Evolutionary conservation across 2,329 filamentous ascomycete genomes (phyloP), one percentile per base, ranked within the genome.

Genomic region (Cadophora sp.): DNA sequence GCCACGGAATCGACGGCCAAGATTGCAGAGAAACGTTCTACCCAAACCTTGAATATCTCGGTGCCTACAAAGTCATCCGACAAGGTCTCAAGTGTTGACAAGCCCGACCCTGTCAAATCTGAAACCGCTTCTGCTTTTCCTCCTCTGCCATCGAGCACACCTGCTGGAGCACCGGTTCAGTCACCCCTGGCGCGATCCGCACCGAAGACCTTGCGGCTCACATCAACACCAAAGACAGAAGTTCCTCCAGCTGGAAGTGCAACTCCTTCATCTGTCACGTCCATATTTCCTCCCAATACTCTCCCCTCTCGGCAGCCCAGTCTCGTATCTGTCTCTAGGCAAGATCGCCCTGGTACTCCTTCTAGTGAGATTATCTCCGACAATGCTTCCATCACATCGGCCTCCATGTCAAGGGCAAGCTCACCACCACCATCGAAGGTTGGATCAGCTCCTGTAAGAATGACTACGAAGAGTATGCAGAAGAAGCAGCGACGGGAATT

Each of bases 341-440:
- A 77, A 40, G 80, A 90, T 66, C 83, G 86, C 7, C 91, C 92
- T n/a, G 89, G 88, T 31, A 94, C 92, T 0, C 91, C 92, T 0
- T 86, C 82, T 1, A 94, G 91, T 75, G 92, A 94, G 75, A 83
- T 88, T 66, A 84, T 92, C 43, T 93, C 91, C n/a, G 92, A 95
- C 76, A 92, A 87, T 65, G 89, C 91, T 12, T 94, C 91, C 0
- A 82, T 94, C 26, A 85, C 92, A 4, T 94, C 92, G 19, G 85
- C 89, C 2, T 92, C 91, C 1, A 80, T 91, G 40, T 92, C 92
- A 16, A 87, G 92, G 53, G 88, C 91, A 19, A 92, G 85, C 75
- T 93, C 92, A 4, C 92, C 92, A 3, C 91, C 90, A 8, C 86
- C 86, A 34, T 81, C 83, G 3, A 90, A 85, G 73, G 82, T 93